Evolutionary conservation across 345 rosid genomes (phyloP), one percentile per base, ranked within the genome.

Genomic region (Citrus cavaleriei): DNA sequence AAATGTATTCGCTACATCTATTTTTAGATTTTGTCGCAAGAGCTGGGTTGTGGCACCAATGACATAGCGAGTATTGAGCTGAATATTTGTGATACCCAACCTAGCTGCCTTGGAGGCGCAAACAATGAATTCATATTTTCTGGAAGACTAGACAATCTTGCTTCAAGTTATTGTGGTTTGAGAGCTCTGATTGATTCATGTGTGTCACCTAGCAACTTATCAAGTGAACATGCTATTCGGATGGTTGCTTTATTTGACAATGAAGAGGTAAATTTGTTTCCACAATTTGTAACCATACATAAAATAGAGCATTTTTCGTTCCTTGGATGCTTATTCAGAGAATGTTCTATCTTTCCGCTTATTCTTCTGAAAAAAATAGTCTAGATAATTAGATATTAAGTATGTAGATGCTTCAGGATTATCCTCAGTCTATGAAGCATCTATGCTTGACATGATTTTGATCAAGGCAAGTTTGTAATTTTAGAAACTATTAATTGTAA

Each of bases 71-170:
- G 89, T 79, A 81, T 95, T 49, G 99, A 95, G 93, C 85, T 95
- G 84, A 92, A 95, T 85, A 85, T 95, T 75, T 95, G 98, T 72
- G 98, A 95, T 83, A 95, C 97, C 54, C 99, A 95, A 86, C 91
- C 98, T 65, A 93, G 99, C 86, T 92, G 98, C 88, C 96, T 93
- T 78, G 99, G 98, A 79, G 99, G 99, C 62, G 98, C 90, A 75
- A 92, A 87, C 80, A 83, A 92, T 73, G 98, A 95, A 69, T 95
- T 95, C 77, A 93, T 95, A 30, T 93, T 91, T 80, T 95, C 99
- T 67, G 99, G 99, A 83, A 92, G 99, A 86, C 82, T 95, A 68
- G 98, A 95, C 79, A 93, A 95, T 86, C 99, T 95, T 73, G 96
- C 97, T 78, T 93, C 97, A 14, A 90, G 97, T 79, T 95, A 86